A percentile compares a stretch with the other conserved stretches of the same genome.
These are phyloP conservation scores for Lineolata rhizophorae DNA, from an alignment of 495 filamentous ascomycete genomes.

Conservation along the genomic window DNA sequence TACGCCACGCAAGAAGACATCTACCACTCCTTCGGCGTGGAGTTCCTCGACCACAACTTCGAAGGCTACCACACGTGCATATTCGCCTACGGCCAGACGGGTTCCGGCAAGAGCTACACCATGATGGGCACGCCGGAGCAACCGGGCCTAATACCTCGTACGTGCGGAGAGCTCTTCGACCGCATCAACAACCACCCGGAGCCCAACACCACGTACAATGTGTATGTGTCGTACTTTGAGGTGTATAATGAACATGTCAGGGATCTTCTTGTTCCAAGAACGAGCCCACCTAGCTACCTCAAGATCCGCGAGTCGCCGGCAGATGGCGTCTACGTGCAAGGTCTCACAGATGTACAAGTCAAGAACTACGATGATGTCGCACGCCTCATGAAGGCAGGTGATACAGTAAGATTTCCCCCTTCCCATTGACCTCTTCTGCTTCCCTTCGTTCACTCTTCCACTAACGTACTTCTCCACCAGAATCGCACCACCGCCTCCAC, in stretches of 20 bases:
- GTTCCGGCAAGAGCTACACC: conserved; percentile 92
- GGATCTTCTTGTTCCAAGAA: conserved; percentile 65
- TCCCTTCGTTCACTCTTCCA: no score
- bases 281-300: conserved; percentile 68
- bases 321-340: conserved; percentile 95
- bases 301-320: conserved; percentile 91
- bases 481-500: conserved; percentile 86
- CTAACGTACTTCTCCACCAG: conserved; percentile 6
- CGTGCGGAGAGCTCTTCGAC: conserved; percentile 89
- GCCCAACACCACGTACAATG: conserved; percentile 82
- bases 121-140: conserved; percentile 92
- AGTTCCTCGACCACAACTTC: conserved; percentile 98
- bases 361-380: conserved; percentile 61
- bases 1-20: conserved; percentile 81
- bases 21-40: conserved; percentile 84
- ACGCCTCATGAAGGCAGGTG: conserved; percentile 74
- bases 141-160: conserved; percentile 87
- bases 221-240: conserved; percentile 95
- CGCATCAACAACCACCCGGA: conserved; percentile 68
- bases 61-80: conserved; percentile 99
- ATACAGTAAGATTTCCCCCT: conserved; percentile 20
- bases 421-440: conserved; percentile 5
- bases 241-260: conserved; percentile 99
- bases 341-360: conserved; percentile 79
- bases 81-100: conserved; percentile 96